Evolutionary conservation across 306 rosid species (phyloP).

Genomic region (Sicyos edulis): DNA sequence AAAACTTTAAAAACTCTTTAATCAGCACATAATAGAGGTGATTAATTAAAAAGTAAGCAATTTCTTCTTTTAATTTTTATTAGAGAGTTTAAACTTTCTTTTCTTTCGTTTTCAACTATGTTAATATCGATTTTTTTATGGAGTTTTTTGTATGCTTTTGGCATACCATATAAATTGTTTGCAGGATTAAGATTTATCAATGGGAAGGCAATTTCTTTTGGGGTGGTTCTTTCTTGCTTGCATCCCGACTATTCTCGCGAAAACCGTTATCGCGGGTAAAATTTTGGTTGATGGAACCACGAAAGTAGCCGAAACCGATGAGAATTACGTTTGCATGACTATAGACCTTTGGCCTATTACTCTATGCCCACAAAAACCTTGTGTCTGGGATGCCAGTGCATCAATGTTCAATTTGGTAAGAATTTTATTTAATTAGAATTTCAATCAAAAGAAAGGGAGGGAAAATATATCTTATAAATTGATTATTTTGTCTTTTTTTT

Average conservation of each 20-base stretch:
- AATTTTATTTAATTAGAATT: neutral
- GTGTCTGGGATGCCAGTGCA: slow-evolving; percentile 4
- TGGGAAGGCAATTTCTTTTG: neutral
- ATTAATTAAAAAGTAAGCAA: too few relatives aligned
- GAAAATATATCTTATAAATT: too few relatives aligned
- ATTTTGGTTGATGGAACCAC: neutral
- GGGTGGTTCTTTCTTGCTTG: neutral
- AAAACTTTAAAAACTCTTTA: too few relatives aligned
- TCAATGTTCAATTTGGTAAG: neutral
- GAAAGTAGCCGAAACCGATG: neutral
- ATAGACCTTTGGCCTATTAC: neutral
- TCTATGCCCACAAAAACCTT: neutral
- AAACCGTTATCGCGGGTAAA: neutral
- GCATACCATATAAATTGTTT: too few relatives aligned
- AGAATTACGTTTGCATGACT: neutral
- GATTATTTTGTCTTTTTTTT: neutral
- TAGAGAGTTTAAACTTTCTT: too few relatives aligned
- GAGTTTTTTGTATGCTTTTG: too few relatives aligned
- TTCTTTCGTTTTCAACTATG: too few relatives aligned
- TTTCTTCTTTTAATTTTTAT: too few relatives aligned
- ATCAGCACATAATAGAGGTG: too few relatives aligned
- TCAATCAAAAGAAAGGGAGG: too few relatives aligned
- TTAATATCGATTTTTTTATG: too few relatives aligned
- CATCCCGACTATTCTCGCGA: neutral
- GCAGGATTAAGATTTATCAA: neutral